Evolutionary conservation across 805 yeast species (phyloP), one percentile per base, ranked within the genome.

Genomic region (Suhomyces xylopsoci): DNA sequence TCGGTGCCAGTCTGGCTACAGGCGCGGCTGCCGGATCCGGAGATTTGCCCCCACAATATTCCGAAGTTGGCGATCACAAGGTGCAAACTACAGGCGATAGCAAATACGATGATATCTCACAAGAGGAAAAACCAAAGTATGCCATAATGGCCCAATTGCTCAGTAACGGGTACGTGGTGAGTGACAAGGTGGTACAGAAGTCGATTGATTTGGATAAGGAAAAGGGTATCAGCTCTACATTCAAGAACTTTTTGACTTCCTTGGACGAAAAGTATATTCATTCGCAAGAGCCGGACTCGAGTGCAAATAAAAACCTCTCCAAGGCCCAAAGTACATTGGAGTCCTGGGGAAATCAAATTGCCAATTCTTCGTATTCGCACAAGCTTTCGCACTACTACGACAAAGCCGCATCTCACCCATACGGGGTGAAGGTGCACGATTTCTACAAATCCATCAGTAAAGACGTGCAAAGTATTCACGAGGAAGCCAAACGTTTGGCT

Each of bases 111-210:
- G 90, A 86, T 58, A 80, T 87, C 50, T 68, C 77, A 5, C 96
- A 88, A 70, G 96, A 88, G 62, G 82, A 81, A 55, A 88, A 88
- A 72, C 96, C 96, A 52, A 86, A 86, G 63, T 69, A 83, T 51
- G 82, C 90, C 17, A 83, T 88, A 54, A 73, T 87, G 70, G 93
- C 94, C 1, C 93, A 88, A 68, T 80, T 85, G 60, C 73, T 88
- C 54, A 77, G 90, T 30, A 80, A 83, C n/a, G 96, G 96, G 4
- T 88, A 88, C 64, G 79, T 76, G 17, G 67, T 88, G 44, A 77
- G 85, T 46, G 94, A 88, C 66, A 69, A 76, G 48, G 70, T 87
- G 48, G 73, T 88, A 44, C 76, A 80, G 52, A 79, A 78, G 62
- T 87, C 90, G 20, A 75, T 85, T 49, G 81, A 77, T 17, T 74